Percentiles rank a stretch among this genome's conserved stretches.
These are phyloP conservation scores for Cytospora leucostoma DNA, from an alignment of 2,329 filamentous ascomycete species.

Conservation along the genomic window DNA sequence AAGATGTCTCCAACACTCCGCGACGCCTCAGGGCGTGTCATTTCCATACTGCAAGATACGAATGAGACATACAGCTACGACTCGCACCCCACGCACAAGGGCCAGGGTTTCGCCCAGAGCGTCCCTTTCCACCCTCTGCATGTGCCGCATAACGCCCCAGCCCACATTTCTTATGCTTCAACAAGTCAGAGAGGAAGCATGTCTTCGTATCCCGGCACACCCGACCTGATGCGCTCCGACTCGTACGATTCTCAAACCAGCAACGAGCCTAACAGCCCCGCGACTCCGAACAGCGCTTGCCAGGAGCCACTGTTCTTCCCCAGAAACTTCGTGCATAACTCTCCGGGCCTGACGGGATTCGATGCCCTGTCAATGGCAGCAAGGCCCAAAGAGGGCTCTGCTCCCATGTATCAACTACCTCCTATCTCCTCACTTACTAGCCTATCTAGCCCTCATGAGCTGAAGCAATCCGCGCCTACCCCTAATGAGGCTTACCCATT, in stretches of 20 bases:
- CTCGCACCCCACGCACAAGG: constrained; percentile 7
- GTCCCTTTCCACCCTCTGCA: background rate
- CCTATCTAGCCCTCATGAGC: constrained; percentile 18
- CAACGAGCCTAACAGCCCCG: constrained; percentile 55
- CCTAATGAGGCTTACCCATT: constrained; percentile 17
- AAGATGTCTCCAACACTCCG: constrained; percentile 20
- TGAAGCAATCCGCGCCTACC: constrained; percentile 9
- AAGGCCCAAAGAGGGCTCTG: constrained; percentile 40
- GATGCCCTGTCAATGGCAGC: constrained; percentile 43
- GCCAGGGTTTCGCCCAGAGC: background rate
- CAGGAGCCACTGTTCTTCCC: constrained; percentile 17
- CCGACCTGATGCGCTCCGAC: constrained; percentile 60
- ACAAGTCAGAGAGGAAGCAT: constrained; percentile 6
- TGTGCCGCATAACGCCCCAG: constrained; percentile 5
- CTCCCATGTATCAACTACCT: constrained; percentile 29
- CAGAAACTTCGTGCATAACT: background rate
- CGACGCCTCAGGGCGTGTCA: constrained; percentile 22
- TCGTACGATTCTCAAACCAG: constrained; percentile 63
- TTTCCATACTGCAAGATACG: constrained; percentile 24
- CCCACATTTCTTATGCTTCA: constrained; percentile 11
- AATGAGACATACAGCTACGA: constrained; percentile 14
- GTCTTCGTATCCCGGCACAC: constrained; percentile 52
- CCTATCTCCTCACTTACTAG: constrained; percentile 24
- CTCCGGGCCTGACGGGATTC: background rate
- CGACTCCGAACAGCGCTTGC: constrained; percentile 54